These are phyloP conservation scores for Rhizopogon salebrosus DNA, from an alignment of 768 basidiomycete species.

Conservation along the genomic window DNA sequence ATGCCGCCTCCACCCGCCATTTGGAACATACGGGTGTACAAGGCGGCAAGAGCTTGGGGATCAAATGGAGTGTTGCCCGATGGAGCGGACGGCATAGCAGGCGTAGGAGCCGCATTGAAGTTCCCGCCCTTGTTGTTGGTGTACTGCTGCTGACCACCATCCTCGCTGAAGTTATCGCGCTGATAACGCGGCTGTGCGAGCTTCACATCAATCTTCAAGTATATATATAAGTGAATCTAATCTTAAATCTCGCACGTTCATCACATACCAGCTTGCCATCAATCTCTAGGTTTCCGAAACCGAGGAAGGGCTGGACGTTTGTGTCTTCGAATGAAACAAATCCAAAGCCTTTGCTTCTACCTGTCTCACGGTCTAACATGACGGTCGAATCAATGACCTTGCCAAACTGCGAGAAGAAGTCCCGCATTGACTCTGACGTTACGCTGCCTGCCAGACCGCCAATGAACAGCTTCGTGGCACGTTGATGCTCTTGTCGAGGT, in stretches of 20 bases:
- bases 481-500: conserved; percentile 90
- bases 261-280: conserved; percentile 87
- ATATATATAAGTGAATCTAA: neutral
- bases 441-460: conserved; percentile 90
- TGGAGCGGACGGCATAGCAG: conserved; percentile 18
- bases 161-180: conserved; percentile 59
- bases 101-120: conserved; percentile 25
- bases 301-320: conserved; percentile 85
- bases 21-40: conserved; percentile 95
- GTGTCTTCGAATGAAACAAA: conserved; percentile 95
- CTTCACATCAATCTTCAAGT: conserved; percentile 88
- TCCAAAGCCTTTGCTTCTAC: conserved; percentile 93
- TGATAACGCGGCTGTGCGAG: conserved; percentile 89
- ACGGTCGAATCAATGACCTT: conserved; percentile 97
- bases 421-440: conserved; percentile 89
- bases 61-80: conserved; percentile 70
- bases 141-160: conserved; percentile 22
- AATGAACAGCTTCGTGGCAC: conserved; percentile 93
- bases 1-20: conserved; percentile 58
- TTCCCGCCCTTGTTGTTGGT: conserved; percentile 26
- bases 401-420: conserved; percentile 91
- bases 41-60: conserved; percentile 84
- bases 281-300: conserved; percentile 83
- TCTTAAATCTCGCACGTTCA: neutral
- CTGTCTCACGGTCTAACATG: conserved; percentile 96